Evolutionary conservation across 805 yeast genomes (phyloP).

Genomic region (Suhomyces emberorum): DNA sequence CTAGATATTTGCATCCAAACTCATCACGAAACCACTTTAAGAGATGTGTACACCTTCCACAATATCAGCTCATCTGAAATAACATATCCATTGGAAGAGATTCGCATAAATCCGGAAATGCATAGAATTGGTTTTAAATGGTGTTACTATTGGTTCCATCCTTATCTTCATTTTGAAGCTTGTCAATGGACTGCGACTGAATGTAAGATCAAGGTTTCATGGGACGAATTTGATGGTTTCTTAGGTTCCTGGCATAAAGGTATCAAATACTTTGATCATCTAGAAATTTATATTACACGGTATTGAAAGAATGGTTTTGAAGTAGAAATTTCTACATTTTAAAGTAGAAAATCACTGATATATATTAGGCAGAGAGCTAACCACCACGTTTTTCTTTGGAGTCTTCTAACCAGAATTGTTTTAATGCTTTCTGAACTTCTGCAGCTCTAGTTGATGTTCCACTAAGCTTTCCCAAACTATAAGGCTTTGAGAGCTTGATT

Average conservation of each 20-base stretch:
- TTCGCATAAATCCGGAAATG: background rate
- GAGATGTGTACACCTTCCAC: background rate
- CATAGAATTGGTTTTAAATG: slow-evolving; percentile 3
- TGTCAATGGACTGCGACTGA: too few species aligned
- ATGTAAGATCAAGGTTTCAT: slow-evolving; percentile 6
- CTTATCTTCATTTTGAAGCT: slow-evolving; percentile 18
- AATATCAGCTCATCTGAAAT: background rate
- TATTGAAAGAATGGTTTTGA: too few species aligned
- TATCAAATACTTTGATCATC: slow-evolving; percentile 44
- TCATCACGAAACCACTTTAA: background rate
- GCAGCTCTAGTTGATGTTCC: slow-evolving; percentile 18
- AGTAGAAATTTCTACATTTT: too few species aligned
- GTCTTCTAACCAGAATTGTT: slow-evolving; percentile 28
- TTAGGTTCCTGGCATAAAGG: slow-evolving; percentile 61
- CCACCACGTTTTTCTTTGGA: slow-evolving; percentile 25
- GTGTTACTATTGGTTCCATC: slow-evolving; percentile 31
- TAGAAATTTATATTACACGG: slow-evolving; percentile 3
- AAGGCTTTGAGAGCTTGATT: slow-evolving; percentile 38
- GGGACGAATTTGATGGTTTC: slow-evolving; percentile 61
- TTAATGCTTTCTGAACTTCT: slow-evolving; percentile 21
- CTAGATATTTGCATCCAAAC: background rate
- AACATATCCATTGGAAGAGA: background rate
- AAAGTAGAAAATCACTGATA: too few species aligned
- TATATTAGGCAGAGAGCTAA: too few species aligned
- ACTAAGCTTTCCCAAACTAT: slow-evolving; percentile 27